Evolutionary conservation across 2,329 filamentous ascomycete genomes (phyloP).

Genomic region (Pseudogymnoascus sp.): DNA sequence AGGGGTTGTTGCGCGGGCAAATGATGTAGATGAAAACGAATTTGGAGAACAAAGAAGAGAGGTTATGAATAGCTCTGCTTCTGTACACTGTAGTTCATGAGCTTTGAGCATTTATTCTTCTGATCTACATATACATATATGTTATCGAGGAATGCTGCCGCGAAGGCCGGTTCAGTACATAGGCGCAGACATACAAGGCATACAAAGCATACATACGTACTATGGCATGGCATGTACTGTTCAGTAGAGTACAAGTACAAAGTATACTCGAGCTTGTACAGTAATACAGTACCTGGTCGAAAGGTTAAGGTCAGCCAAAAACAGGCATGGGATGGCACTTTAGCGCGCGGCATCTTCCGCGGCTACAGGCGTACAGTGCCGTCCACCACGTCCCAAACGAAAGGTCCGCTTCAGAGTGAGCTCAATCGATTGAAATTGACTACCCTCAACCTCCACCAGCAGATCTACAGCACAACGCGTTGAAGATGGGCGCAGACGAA

Average conservation of each 20-base stretch:
- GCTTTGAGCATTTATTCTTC: neutral
- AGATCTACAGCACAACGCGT: slow-evolving; percentile 5
- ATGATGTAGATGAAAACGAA: neutral
- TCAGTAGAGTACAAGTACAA: neutral
- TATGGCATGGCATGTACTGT: neutral
- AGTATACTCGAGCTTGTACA: neutral
- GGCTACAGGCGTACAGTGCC: neutral
- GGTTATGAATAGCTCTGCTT: neutral
- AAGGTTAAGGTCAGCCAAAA: neutral
- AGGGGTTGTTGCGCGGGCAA: neutral
- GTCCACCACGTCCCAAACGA: neutral
- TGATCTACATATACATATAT: slow-evolving; percentile 2
- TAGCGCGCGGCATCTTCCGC: slow-evolving; percentile 6
- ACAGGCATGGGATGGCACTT: neutral
- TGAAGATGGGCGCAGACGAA: slow-evolving; percentile 41
- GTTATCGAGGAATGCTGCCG: neutral
- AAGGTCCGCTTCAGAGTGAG: slow-evolving; percentile 3
- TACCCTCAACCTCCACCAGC: neutral
- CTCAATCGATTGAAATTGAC: slow-evolving; percentile 1
- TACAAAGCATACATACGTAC: neutral
- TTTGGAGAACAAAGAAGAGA: neutral
- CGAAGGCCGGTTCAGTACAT: neutral
- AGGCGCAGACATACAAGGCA: neutral
- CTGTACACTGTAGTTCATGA: neutral
- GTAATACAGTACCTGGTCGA: neutral